Percentiles rank a stretch among this genome's conserved stretches.
Conservation (phyloP, 495 filamentous ascomycete species). For the Xylaria venustula region DNA sequence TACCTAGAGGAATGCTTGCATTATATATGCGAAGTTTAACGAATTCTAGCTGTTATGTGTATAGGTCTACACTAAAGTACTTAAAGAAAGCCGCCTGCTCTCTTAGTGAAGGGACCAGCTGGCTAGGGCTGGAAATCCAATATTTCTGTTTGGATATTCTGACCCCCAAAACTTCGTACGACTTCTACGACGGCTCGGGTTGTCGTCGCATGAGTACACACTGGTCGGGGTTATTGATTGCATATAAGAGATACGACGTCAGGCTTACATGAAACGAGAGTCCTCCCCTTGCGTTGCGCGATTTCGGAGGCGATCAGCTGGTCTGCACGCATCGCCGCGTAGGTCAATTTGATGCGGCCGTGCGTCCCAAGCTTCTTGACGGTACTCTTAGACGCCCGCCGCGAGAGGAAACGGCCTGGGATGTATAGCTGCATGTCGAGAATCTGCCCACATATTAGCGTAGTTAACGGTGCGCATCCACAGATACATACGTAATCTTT, state of each 20-base stretch:
- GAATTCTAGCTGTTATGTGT: background rate
- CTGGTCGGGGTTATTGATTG: background rate
- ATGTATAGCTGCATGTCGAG: slow-evolving; percentile 3
- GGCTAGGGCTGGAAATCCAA: background rate
- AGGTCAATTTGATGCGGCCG: slow-evolving; percentile 5
- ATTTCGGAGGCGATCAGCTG: slow-evolving; percentile 5
- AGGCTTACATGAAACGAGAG: slow-evolving; percentile 7
- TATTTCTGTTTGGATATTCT: slow-evolving; percentile 1
- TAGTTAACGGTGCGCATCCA: background rate
- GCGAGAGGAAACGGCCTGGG: background rate
- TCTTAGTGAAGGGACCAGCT: background rate
- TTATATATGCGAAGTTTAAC: background rate
- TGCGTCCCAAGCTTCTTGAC: background rate
- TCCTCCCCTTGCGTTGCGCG: background rate
- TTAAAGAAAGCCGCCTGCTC: background rate
- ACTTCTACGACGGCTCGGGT: slow-evolving; percentile 2
- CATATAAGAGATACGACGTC: background rate
- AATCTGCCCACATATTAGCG: background rate
- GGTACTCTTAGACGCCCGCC: background rate
- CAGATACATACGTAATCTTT: slow-evolving; percentile 2
- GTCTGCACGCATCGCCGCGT: slow-evolving; percentile 1
- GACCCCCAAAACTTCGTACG: background rate
- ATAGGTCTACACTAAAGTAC: background rate
- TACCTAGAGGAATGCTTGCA: background rate
- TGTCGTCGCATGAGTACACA: background rate